A percentile compares a stretch with the other conserved stretches of the same genome.
phyloP scores from a whole-genome alignment of 352 stramenopile species.

The Phytopythium helicoides region DNA sequence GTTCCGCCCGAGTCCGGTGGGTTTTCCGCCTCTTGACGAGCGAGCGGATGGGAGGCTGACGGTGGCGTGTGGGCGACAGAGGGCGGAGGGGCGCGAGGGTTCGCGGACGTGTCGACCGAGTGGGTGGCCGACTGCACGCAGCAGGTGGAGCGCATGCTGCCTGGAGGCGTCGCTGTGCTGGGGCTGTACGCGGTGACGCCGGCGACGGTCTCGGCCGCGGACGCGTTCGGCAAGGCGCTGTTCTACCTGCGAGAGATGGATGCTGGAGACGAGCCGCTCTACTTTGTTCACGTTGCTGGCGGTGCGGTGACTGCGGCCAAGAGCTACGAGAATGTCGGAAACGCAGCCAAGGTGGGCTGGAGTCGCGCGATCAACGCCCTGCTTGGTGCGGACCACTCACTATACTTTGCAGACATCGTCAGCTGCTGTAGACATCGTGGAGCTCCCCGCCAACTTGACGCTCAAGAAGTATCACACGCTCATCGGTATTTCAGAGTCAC shows the following conservation, averaged over 20 bases:
- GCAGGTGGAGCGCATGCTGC: conserved; percentile 66
- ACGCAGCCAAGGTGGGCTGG: conserved; percentile 2
- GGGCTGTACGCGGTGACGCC: conserved; percentile 54
- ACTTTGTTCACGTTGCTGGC: conserved; percentile 40
- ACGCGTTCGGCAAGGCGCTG: conserved; percentile 30
- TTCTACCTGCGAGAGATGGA: conserved; percentile 64
- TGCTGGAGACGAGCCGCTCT: conserved; percentile 33
- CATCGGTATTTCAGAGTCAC: conserved; percentile 45
- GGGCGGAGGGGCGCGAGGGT: conserved; percentile 22
- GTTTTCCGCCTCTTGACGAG: not conserved
- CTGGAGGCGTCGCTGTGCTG: conserved; percentile 47
- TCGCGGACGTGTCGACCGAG: conserved; percentile 57
- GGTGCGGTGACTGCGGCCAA: conserved; percentile 12
- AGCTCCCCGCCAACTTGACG: conserved; percentile 5
- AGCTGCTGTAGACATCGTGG: not conserved
- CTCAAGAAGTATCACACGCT: conserved; percentile 37
- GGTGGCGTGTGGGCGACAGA: conserved; percentile 12
- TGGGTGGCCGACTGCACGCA: conserved; percentile 65
- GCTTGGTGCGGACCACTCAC: not conserved
- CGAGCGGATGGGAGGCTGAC: too few species aligned
- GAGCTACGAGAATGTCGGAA: conserved; percentile 7
- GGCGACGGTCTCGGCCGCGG: conserved; percentile 21
- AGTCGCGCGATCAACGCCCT: not conserved
- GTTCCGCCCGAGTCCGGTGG: conserved; percentile 49
- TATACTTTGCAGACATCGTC: not conserved